Evolutionary conservation across 257 asterid genomes (phyloP).

Genomic region (Anisodus tanguticus): DNA sequence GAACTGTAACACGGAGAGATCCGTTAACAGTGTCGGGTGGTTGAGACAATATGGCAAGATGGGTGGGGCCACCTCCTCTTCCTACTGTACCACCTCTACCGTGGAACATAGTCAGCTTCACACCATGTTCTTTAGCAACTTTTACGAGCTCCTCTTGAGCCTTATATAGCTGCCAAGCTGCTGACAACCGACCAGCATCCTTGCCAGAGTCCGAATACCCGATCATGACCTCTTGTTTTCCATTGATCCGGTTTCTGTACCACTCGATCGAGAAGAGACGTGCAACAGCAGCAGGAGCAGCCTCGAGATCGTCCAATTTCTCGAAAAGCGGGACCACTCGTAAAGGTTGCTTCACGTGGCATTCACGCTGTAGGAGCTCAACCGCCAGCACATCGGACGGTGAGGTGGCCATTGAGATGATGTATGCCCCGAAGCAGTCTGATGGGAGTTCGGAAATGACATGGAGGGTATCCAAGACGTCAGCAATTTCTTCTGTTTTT

Average conservation of each 20-base stretch:
- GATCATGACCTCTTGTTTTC: conserved; percentile 64
- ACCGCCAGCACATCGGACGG: conserved; percentile 60
- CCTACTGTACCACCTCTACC: conserved; percentile 72
- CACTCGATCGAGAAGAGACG: conserved; percentile 61
- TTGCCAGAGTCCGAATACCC: conserved; percentile 68
- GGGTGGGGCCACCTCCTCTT: conserved; percentile 67
- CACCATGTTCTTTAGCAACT: conserved; percentile 55
- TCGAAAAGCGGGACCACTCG: conserved; percentile 65
- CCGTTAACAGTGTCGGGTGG: conserved; percentile 64
- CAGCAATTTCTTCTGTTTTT: conserved; percentile 57
- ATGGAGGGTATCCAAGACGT: conserved; percentile 54
- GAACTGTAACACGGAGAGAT: conserved; percentile 60
- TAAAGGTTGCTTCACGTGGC: conserved; percentile 51
- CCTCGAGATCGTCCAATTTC: conserved; percentile 53
- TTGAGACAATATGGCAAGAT: conserved; percentile 66
- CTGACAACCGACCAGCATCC: conserved; percentile 63
- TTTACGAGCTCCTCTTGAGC: conserved; percentile 64
- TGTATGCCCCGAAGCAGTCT: conserved; percentile 58
- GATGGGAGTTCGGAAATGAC: conserved; percentile 57
- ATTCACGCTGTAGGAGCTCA: conserved; percentile 60
- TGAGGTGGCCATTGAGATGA: conserved; percentile 59
- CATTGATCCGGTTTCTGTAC: conserved; percentile 54
- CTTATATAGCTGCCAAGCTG: conserved; percentile 65
- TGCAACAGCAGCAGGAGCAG: conserved; percentile 63
- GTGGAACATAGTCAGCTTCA: conserved; percentile 62